Evolutionary conservation across 2,329 filamentous ascomycete species (phyloP), one percentile per base, ranked within the genome.

Genomic region (Davidsoniella neocaledoniae): DNA sequence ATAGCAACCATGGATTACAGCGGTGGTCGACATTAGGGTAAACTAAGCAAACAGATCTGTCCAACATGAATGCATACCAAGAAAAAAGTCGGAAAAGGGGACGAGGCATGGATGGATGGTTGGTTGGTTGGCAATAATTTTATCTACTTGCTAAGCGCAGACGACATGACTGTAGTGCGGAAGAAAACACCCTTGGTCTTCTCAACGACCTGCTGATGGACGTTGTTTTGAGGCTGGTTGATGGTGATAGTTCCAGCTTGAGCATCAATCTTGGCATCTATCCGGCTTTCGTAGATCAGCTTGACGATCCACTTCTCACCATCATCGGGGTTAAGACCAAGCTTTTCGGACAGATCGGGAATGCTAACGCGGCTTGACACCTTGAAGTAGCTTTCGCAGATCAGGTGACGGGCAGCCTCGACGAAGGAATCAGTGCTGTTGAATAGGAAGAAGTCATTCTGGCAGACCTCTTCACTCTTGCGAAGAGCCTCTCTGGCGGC

Each of bases 241-340:
- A 98, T 98, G 59, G 96, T 80, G 48, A 98, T 91, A 49, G 91
- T 96, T 62, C 91, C 91, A 69, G 94, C 86, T 73, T 96, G 86
- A 72, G 94, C 95, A 70, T 98, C 91, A 64, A 96, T 96, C 79
- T 98, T 98, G 61, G 91, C 91, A 63, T 98, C 91, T 55, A 98
- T 84, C 55, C 88, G 79, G 21, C 91, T 98, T 69, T 98, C 91
- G 56, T 91, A 83, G 68, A 98, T 98, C 56, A 98, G 76, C 73
- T 98, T 98, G 60, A 98, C 91, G 62, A 98, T 98, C 91, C 91
- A 98, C 74, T 98, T 98, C 79, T 98, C 91, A 60, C 91, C 91
- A 62, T 96, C 91, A 62, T 94, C 86, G 60, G 88, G 81, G 63
- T 83, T 86, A 56, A 98, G 75, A 57, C 90, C 91, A 54, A 98